Evolutionary conservation across 2,329 filamentous ascomycete genomes (phyloP), one percentile per base, ranked within the genome.

Genomic region (Colletotrichum destructivum): DNA sequence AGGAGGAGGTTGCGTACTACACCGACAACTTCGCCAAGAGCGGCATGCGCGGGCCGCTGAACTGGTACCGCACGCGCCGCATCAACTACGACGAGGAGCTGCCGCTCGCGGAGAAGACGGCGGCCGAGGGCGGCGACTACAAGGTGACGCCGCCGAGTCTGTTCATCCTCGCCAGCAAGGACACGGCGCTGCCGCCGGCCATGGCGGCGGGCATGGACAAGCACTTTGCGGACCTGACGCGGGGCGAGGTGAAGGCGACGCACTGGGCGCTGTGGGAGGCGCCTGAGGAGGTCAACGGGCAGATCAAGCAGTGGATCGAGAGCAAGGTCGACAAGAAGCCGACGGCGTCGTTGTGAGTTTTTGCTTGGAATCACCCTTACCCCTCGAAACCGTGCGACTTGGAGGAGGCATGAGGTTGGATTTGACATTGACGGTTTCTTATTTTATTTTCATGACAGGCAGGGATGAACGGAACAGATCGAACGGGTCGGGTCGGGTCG

Each of bases 231-330:
- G 87, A 90, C 57, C 81, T 97, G 77, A 92, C 89, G 9, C 86
- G 87, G 72, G 87, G 83, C 11, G 89, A 93, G 79, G 91, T 98
- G 9, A 66, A 91, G 46, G 88, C 92, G 0, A 85, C 87, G 21
- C 96, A 98, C 82, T 98, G 96, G 96, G 93, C 92, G 56, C 82
- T 97, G 79, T 91, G 90, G 85, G 90, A 98, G 84, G 89, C 88
- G 74, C 87, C 92, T 0, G 88, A 86, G 26, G 89, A 92, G 76
- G 89, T 94, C 3, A 98, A 98, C 81, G 80, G 79, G 61, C 84
- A 91, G 72, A 86, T 98, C 75, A 86, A 84, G 67, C 85, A 88
- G 69, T 98, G 95, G 89, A 75, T 97, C 72, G 86, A 88, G 70
- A 79, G 15, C 64, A 69, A 72, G 69, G 40, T 72, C 60, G 65